Evolutionary conservation across 345 rosid genomes (phyloP).

Genomic region (Iberis pinnata): DNA sequence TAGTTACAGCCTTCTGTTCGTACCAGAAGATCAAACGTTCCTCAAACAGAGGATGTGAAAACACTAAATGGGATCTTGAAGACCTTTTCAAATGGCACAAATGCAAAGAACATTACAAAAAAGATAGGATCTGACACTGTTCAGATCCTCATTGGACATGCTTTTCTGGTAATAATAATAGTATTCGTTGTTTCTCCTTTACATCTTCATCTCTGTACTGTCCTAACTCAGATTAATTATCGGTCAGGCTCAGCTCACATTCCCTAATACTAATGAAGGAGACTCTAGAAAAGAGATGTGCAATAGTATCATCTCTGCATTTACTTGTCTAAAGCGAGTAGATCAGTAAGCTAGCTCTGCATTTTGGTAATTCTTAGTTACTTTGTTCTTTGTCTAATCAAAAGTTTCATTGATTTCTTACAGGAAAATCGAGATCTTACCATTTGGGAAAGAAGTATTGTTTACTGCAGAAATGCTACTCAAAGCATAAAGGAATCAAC

Average conservation of each 20-base stretch:
- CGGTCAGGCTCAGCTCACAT: slow-evolving; percentile 56
- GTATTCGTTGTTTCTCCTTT: slow-evolving; percentile 16
- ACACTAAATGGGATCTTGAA: slow-evolving; percentile 50
- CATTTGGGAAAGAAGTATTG: slow-evolving; percentile 67
- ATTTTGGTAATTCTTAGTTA: neutral
- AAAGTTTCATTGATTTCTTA: slow-evolving; percentile 10
- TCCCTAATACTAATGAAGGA: slow-evolving; percentile 28
- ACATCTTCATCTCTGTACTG: neutral
- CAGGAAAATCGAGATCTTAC: slow-evolving; percentile 62
- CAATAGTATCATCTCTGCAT: slow-evolving; percentile 49
- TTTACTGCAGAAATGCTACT: slow-evolving; percentile 59
- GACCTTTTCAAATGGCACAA: slow-evolving; percentile 41
- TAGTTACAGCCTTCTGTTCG: slow-evolving; percentile 52
- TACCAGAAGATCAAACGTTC: slow-evolving; percentile 49
- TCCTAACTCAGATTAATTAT: neutral
- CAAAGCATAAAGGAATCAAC: slow-evolving; percentile 17
- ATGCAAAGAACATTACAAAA: slow-evolving; percentile 41
- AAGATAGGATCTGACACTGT: slow-evolving; percentile 45
- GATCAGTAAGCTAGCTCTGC: slow-evolving; percentile 42
- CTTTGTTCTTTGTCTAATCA: neutral
- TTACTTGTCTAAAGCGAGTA: slow-evolving; percentile 37
- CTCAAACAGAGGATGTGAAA: slow-evolving; percentile 30
- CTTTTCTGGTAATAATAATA: slow-evolving; percentile 49
- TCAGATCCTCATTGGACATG: slow-evolving; percentile 77
- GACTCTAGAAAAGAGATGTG: slow-evolving; percentile 49